A percentile compares a stretch with the other conserved stretches of the same genome.
Evolutionary conservation across 2,329 filamentous ascomycete species (phyloP).

Genomic region (Aspergillus eucalypticola): DNA sequence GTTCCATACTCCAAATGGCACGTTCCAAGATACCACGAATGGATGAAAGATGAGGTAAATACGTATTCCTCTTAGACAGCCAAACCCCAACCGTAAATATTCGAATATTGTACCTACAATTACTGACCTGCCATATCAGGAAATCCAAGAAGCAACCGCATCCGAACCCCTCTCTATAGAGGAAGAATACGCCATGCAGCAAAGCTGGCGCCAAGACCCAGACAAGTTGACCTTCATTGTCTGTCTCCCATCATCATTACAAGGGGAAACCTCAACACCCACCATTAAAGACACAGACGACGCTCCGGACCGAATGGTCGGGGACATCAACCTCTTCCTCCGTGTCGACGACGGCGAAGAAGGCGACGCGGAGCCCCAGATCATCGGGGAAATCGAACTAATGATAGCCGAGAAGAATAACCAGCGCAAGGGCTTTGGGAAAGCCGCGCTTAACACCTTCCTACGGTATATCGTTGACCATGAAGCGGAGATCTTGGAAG

Average conservation of each 20-base stretch:
- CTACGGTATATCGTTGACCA: conserved; percentile 66
- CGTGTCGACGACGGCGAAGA: conserved; percentile 58
- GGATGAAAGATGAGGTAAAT: conserved; percentile 80
- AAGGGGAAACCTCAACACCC: not conserved
- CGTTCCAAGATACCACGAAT: conserved; percentile 78
- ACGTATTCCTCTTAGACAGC: not conserved
- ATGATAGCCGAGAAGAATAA: conserved; percentile 70
- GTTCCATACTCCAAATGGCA: conserved; percentile 83
- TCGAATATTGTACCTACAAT: conserved; percentile 8
- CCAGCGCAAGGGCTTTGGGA: conserved; percentile 66
- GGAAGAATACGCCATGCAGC: conserved; percentile 88
- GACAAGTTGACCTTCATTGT: conserved; percentile 95
- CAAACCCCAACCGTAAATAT: not conserved
- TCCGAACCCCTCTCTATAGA: conserved; percentile 78
- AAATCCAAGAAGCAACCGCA: conserved; percentile 79
- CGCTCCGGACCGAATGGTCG: conserved; percentile 60
- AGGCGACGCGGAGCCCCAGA: conserved; percentile 30
- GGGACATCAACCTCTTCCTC: conserved; percentile 81
- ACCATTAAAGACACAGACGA: conserved; percentile 51
- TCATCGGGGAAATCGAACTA: conserved; percentile 76
- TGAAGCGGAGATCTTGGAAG: conserved; percentile 55
- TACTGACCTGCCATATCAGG: conserved; percentile 34
- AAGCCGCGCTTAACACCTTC: conserved; percentile 66
- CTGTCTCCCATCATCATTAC: conserved; percentile 55
- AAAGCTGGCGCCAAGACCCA: conserved; percentile 74